A percentile compares a stretch with the other conserved stretches of the same genome.
Conservation (phyloP, 257 asterid genomes). For the Avicennia marina region DNA sequence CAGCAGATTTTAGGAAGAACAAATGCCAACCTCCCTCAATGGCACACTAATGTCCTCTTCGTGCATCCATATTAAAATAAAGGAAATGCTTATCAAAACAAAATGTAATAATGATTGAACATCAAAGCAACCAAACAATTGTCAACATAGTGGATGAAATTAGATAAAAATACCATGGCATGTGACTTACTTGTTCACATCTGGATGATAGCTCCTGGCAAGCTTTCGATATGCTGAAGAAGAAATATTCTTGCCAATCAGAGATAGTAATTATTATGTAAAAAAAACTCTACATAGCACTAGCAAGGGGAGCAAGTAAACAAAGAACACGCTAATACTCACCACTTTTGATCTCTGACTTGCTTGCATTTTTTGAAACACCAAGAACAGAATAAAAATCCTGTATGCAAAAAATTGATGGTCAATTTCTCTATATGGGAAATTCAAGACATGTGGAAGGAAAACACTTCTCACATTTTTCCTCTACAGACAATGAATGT, state of each 20-base stretch:
- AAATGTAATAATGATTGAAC: too few species aligned
- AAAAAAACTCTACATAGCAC: too few species aligned
- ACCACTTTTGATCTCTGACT: conserved; percentile 93
- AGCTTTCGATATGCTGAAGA: conserved; percentile 92
- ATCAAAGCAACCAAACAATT: too few species aligned
- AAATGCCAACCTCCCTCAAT: too few species aligned
- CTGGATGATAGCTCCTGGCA: conserved; percentile 94
- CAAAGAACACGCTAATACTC: conserved; percentile 23
- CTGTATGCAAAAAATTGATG: conserved; percentile 35
- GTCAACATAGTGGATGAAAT: too few species aligned
- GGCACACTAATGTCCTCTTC: too few species aligned
- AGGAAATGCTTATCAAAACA: too few species aligned
- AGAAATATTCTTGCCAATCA: conserved; percentile 17
- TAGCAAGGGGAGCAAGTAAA: conserved; percentile 3
- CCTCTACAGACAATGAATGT: too few species aligned
- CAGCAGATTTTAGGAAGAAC: too few species aligned
- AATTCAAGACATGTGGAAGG: conserved; percentile 1
- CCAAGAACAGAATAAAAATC: conserved; percentile 91
- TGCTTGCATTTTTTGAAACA: conserved; percentile 79
- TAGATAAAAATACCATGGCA: too few species aligned
- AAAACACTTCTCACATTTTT: not conserved
- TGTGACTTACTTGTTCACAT: conserved; percentile 80
- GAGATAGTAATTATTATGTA: too few species aligned
- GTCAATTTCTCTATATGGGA: conserved; percentile 12
- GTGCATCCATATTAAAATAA: too few species aligned